These are phyloP conservation scores for Aspergillus incahuasiensis DNA, from an alignment of 495 filamentous ascomycete species.

Conservation along the genomic window DNA sequence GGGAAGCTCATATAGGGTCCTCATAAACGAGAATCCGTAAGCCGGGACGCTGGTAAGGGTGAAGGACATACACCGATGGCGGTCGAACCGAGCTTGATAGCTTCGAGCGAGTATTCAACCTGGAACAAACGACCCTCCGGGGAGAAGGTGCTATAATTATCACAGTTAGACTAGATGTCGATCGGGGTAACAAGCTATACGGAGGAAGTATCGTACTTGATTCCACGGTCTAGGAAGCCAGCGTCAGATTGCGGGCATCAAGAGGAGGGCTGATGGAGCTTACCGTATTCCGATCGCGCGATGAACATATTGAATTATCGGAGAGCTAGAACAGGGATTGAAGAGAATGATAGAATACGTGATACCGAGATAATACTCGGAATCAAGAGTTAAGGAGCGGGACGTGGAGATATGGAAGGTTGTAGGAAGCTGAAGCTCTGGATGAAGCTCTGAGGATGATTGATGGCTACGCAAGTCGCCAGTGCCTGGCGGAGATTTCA, in stretches of 20 bases:
- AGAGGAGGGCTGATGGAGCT: constrained; percentile 32
- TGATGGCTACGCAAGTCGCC: constrained; percentile 36
- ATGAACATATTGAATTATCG: constrained; percentile 82
- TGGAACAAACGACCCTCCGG: constrained; percentile 99
- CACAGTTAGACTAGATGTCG: constrained; percentile 24
- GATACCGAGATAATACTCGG: not conserved
- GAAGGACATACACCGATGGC: constrained; percentile 76
- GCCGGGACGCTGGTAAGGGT: not conserved
- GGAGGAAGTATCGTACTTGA: constrained; percentile 69
- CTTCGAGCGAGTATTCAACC: constrained; percentile 99
- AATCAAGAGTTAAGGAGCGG: not conserved
- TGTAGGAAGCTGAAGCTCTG: constrained; percentile 16
- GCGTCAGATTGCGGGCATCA: constrained; percentile 28
- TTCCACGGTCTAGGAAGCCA: constrained; percentile 77
- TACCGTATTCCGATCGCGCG: constrained; percentile 99
- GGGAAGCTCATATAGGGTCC: not conserved
- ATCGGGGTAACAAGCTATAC: not conserved
- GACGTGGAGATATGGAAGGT: constrained; percentile 1
- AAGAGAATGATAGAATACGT: not conserved
- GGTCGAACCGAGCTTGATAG: constrained; percentile 98
- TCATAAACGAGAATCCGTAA: not conserved
- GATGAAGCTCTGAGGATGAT: constrained; percentile 30
- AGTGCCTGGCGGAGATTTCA: constrained; percentile 36
- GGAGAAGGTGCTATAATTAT: constrained; percentile 85
- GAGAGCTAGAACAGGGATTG: not conserved